Percentiles rank a stretch among this genome's conserved stretches.
These are phyloP conservation scores for Botrytis fragariae DNA, from an alignment of 2,329 filamentous ascomycete species.

Conservation along the genomic window DNA sequence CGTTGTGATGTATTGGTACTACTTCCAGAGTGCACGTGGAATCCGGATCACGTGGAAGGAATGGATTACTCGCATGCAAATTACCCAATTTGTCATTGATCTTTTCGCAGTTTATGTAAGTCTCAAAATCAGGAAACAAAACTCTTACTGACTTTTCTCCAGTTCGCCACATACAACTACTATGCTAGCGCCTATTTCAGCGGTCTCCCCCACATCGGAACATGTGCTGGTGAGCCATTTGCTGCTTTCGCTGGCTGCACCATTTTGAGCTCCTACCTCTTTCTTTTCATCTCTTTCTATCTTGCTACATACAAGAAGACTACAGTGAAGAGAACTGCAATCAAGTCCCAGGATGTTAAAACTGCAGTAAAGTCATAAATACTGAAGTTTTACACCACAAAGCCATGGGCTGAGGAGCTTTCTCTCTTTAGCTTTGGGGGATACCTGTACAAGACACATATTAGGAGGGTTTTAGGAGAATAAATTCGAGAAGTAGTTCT, in stretches of 20 bases:
- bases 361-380: slow-evolving; percentile 4
- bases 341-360: not conserved
- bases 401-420: slow-evolving; percentile 26
- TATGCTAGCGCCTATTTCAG: slow-evolving; percentile 89
- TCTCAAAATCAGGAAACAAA: no score
- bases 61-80: slow-evolving; percentile 97
- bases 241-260: slow-evolving; percentile 88
- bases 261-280: slow-evolving; percentile 89
- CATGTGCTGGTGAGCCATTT: slow-evolving; percentile 94
- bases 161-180: slow-evolving; percentile 99
- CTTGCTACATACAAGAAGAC: slow-evolving; percentile 92
- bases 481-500: not conserved
- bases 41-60: slow-evolving; percentile 99
- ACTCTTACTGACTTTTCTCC: slow-evolving; percentile 58
- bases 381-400: not conserved
- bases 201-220: slow-evolving; percentile 77
- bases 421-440: slow-evolving; percentile 37
- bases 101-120: slow-evolving; percentile 59
- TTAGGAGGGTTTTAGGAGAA: not conserved
- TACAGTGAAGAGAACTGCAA: slow-evolving; percentile 70
- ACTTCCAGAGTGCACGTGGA: slow-evolving; percentile 97
- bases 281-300: slow-evolving; percentile 99
- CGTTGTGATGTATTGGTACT: slow-evolving; percentile 99
- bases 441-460: not conserved
- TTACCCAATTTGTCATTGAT: slow-evolving; percentile 95